Percentiles rank a stretch among this genome's conserved stretches.
Conservation (phyloP, 2,329 filamentous ascomycete genomes). For the Phyllosticta citrichinensis region DNA sequence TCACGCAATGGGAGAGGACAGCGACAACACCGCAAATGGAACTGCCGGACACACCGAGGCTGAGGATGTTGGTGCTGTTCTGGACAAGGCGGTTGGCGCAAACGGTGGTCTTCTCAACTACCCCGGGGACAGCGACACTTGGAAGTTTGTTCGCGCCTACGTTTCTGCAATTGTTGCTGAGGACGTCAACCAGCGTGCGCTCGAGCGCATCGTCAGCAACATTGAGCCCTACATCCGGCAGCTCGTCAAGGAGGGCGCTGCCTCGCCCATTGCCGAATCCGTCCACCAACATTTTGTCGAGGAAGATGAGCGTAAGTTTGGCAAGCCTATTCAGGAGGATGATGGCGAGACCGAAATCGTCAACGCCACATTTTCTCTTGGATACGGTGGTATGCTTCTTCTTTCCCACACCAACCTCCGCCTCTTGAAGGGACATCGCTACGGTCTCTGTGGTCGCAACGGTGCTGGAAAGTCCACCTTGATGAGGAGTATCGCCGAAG, state of each 20-base stretch:
- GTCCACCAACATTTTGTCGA: conserved; percentile 70
- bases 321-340: conserved; percentile 74
- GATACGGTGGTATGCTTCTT: conserved; percentile 94
- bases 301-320: conserved; percentile 81
- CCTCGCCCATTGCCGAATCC: conserved; percentile 57
- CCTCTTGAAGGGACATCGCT: conserved; percentile 90
- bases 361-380: conserved; percentile 93
- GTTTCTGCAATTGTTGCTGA: conserved; percentile 78
- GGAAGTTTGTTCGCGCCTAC: conserved; percentile 60
- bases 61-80: conserved; percentile 63
- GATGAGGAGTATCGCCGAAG: conserved; percentile 91
- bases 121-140: conserved; percentile 51
- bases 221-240: conserved; percentile 67
- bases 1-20: conserved; percentile 70
- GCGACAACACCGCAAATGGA: conserved; percentile 50
- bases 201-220: conserved; percentile 59
- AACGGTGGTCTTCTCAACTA: conserved; percentile 53
- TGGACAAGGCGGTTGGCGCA: conserved; percentile 68
- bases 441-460: conserved; percentile 93
- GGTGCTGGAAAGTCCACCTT: conserved; percentile 98
- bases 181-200: conserved; percentile 72
- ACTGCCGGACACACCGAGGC: conserved; percentile 55
- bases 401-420: conserved; percentile 92
- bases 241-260: conserved; percentile 53
- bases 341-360: conserved; percentile 93